Evolutionary conservation across 192 early-diverging fungal genomes (phyloP).

Genomic region (Diversispora epigaea): DNA sequence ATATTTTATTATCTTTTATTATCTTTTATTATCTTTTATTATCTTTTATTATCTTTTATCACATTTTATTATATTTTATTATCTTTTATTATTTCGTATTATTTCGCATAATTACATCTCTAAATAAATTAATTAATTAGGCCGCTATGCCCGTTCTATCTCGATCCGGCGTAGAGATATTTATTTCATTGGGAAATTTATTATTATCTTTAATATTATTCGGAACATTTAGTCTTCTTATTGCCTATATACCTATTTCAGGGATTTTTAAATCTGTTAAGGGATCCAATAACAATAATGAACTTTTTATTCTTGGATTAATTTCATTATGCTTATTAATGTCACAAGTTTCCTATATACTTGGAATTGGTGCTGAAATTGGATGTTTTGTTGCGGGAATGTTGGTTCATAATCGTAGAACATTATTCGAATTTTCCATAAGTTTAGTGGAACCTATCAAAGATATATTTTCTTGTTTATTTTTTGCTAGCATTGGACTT

Average conservation of each 20-base stretch:
- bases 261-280: slow-evolving; percentile 28
- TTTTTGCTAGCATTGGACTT: slow-evolving; percentile 60
- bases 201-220: slow-evolving; percentile 45
- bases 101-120: too few relatives aligned
- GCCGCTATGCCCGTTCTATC: slow-evolving; percentile 44
- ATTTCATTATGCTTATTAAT: slow-evolving; percentile 50
- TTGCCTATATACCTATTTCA: slow-evolving; percentile 28
- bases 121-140: slow-evolving; percentile 3
- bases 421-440: slow-evolving; percentile 40
- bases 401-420: slow-evolving; percentile 47
- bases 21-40: slow-evolving; percentile 13
- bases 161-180: slow-evolving; percentile 44
- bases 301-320: slow-evolving; percentile 47
- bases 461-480: slow-evolving; percentile 55
- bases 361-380: slow-evolving; percentile 56
- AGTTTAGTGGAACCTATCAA: slow-evolving; percentile 48
- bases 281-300: slow-evolving; percentile 32
- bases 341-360: slow-evolving; percentile 39
- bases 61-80: too few relatives aligned
- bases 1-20: slow-evolving; percentile 18
- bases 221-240: slow-evolving; percentile 34
- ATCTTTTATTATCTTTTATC: too few relatives aligned
- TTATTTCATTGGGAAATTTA: slow-evolving; percentile 36
- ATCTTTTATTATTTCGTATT: too few relatives aligned
- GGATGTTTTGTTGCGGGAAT: slow-evolving; percentile 62